These are phyloP conservation scores for Vachellia collinsii DNA, from an alignment of 306 rosid species.

Conservation along the genomic window DNA sequence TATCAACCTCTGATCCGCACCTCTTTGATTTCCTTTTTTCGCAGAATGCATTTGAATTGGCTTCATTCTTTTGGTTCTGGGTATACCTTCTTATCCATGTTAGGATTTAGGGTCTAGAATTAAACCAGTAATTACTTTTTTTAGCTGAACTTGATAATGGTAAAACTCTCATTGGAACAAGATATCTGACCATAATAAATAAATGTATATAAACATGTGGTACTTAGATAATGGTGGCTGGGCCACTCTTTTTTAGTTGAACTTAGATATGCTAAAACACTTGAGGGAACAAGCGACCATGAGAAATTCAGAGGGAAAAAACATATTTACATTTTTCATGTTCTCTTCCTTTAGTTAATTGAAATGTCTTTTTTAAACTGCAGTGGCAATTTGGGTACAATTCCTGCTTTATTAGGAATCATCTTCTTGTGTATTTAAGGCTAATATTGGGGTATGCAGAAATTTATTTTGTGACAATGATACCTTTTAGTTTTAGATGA, in stretches of 20 bases:
- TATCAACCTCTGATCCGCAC: constrained; percentile 23
- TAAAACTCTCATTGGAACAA: background rate
- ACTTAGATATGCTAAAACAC: background rate
- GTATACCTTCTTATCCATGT: constrained; percentile 64
- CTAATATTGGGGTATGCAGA: constrained; percentile 88
- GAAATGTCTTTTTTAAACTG: constrained; percentile 43
- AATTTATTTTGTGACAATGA: constrained; percentile 14
- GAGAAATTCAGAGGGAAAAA: background rate
- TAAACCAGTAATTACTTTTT: background rate
- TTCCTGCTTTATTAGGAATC: constrained; percentile 89
- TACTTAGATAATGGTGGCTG: background rate
- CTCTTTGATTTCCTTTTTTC: constrained; percentile 21
- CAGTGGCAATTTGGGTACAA: constrained; percentile 98
- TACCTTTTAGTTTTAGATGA: background rate
- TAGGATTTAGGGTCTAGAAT: constrained; percentile 16
- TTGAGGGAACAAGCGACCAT: background rate
- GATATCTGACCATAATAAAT: background rate
- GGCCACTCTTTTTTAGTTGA: background rate
- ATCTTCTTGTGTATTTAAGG: constrained; percentile 74
- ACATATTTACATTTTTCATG: background rate
- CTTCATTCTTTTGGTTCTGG: constrained; percentile 99
- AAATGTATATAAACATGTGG: background rate
- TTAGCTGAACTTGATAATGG: background rate
- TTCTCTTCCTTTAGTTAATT: constrained; percentile 11
- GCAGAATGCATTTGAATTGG: constrained; percentile 97